phyloP scores from a whole-genome alignment of 495 filamentous ascomycete species.

The Parathielavia appendiculata region DNA sequence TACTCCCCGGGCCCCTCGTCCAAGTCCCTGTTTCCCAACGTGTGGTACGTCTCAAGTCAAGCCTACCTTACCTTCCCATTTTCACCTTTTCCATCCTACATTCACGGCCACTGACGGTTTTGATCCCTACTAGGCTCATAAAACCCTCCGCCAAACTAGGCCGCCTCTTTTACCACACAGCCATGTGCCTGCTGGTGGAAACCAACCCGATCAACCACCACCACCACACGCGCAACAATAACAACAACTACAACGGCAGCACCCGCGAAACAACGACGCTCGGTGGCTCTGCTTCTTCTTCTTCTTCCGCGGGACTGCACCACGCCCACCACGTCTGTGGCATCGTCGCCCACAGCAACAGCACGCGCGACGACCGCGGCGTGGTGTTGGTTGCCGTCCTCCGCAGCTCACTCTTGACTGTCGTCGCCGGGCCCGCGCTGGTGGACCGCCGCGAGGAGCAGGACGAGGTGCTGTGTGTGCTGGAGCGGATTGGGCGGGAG shows the following conservation, averaged over 20 bases:
- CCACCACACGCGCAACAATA: background rate
- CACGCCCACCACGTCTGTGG: slow-evolving; percentile 83
- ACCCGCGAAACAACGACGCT: too few relatives aligned
- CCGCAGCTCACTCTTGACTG: slow-evolving; percentile 68
- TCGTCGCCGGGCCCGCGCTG: slow-evolving; percentile 74
- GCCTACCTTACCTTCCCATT: background rate
- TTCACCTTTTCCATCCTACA: background rate
- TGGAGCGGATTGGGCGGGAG: slow-evolving; percentile 67
- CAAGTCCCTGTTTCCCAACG: slow-evolving; percentile 76
- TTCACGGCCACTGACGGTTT: too few relatives aligned
- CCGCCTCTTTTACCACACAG: slow-evolving; percentile 86
- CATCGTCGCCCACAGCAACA: slow-evolving; percentile 77
- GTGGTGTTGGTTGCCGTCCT: slow-evolving; percentile 72
- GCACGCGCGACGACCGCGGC: slow-evolving; percentile 68
- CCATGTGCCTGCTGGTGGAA: slow-evolving; percentile 73
- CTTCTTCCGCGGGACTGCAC: slow-evolving; percentile 53
- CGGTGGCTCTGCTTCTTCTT: too few relatives aligned
- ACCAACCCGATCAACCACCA: slow-evolving; percentile 63
- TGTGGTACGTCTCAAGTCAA: slow-evolving; percentile 59
- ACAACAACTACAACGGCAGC: background rate
- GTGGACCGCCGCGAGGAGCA: slow-evolving; percentile 65
- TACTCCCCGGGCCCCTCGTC: slow-evolving; percentile 62
- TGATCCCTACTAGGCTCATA: slow-evolving; percentile 55
- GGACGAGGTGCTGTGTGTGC: slow-evolving; percentile 73
- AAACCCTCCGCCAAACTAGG: slow-evolving; percentile 76